Conservation (phyloP, 768 basidiomycete genomes). For the Leucosporidium creatinivorum region DNA sequence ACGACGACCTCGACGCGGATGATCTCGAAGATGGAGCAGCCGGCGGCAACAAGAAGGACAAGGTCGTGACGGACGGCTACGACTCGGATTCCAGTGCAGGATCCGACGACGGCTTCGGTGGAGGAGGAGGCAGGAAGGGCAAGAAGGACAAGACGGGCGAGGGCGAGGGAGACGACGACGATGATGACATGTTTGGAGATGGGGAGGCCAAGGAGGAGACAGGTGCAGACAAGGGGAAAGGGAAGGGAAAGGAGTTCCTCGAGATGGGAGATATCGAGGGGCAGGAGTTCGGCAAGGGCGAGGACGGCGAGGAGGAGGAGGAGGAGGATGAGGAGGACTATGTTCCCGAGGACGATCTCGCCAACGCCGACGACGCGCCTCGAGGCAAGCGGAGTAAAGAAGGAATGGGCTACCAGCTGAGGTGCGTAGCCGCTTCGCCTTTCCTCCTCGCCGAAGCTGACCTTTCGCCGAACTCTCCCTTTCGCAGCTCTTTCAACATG, state of each 20-base stretch:
- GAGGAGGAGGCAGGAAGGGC: conserved; percentile 13
- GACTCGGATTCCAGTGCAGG: conserved; percentile 29
- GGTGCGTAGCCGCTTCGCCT: conserved; percentile 36
- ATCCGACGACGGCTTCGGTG: conserved; percentile 23
- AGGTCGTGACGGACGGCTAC: conserved; percentile 30
- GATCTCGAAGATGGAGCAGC: conserved; percentile 25
- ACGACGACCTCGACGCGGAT: conserved; percentile 21
- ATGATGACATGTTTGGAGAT: conserved; percentile 45
- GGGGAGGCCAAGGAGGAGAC: conserved; percentile 62
- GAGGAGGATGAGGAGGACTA: conserved; percentile 51
- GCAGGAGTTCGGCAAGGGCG: conserved; percentile 63
- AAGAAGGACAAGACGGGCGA: conserved; percentile 4
- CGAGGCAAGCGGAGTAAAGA: conserved; percentile 61
- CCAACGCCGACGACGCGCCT: conserved; percentile 52
- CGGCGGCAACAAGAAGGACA: conserved; percentile 7
- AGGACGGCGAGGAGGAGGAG: conserved; percentile 42
- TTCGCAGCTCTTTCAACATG: conserved; percentile 78
- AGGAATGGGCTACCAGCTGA: conserved; percentile 88
- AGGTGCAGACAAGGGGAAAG: conserved; percentile 64
- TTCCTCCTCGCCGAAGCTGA: background rate
- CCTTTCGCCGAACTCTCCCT: background rate
- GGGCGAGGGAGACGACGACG: conserved; percentile 40
- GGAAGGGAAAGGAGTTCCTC: conserved; percentile 57
- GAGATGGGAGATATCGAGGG: conserved; percentile 93
- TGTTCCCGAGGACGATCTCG: conserved; percentile 39